Conservation (phyloP, 306 rosid species). For the Fragaria vesca region DNA sequence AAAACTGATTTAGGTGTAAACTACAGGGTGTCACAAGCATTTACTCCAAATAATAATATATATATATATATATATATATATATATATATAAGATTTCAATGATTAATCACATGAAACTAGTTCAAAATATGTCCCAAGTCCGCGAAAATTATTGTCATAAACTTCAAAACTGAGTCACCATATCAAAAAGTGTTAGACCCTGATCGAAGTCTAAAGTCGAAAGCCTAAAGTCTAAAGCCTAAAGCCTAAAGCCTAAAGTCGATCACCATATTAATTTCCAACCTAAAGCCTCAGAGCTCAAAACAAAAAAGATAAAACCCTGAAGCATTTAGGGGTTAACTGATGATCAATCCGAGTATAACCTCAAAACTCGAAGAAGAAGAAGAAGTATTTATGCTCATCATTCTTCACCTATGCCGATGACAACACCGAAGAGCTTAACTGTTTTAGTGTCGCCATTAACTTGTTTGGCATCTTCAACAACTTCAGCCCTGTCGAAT, state of each 20-base stretch:
- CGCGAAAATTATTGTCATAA: neutral
- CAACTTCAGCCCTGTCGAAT: constrained; percentile 15
- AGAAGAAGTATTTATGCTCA: neutral
- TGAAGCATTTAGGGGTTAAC: neutral
- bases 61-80: too few relatives aligned
- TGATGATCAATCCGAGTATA: neutral
- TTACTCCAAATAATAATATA: too few relatives aligned
- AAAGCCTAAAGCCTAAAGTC: too few relatives aligned
- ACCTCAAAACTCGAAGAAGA: neutral
- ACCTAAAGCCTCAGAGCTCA: neutral
- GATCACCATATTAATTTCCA: neutral
- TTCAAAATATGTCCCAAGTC: neutral
- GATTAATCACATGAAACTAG: neutral
- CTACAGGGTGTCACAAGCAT: too few relatives aligned
- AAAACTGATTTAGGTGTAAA: too few relatives aligned
- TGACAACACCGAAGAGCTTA: neutral
- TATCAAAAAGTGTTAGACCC: neutral
- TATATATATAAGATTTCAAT: too few relatives aligned
- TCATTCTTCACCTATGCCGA: neutral
- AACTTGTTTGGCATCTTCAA: neutral
- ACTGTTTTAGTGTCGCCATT: neutral
- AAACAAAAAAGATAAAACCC: neutral
- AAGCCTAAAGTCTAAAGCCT: too few relatives aligned
- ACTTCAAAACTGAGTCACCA: neutral
- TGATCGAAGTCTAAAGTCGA: neutral